Base-by-base conservation (phyloP, 495 filamentous ascomycete species). In the Hypoxylon lienhwacheense region DNA sequence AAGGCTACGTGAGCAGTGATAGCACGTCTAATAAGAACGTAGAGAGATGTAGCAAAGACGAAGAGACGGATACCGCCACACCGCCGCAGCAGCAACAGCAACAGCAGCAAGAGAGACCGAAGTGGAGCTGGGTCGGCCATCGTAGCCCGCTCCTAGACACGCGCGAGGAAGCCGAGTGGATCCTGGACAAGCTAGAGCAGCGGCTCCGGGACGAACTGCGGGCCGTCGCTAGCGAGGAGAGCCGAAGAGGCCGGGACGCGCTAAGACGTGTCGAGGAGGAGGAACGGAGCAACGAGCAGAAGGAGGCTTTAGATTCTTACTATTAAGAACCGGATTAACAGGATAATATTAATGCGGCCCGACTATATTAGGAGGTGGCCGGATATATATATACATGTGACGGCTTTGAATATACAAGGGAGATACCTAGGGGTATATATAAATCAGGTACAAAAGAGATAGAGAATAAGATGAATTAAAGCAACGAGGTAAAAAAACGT, bases 61-160 rank as follows among this genome's bases (percentile, higher is more conserved):
- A 19, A 16, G 40, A 20, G 14, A n/a, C 15, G 22, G 15, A 20
- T 17, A 43, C n/a, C n/a, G n/a, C n/a, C n/a, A n/a, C n/a, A n/a
- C n/a, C n/a, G 7, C 14, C 14, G 4, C 26, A 35, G 44, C 7
- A 31, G 11, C 26, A 14, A 26, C 25, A 34, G 31, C 3, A 49
- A 29, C 10, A 22, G 37, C 8, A 42, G 26, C 16, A 25, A 56
- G 16, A 43, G 15, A 34, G 47, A 12, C 57, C 47, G 1, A 64
- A 71, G 39, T 91, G 89, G 88, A 88, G 84, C 33, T 96, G 90
- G 90, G 72, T 95, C 5, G 85, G 85, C 5, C 75, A 81, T 40
- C 72, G 78, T 12, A 87, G 82, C 55, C 90, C 90, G 7, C 68
- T 95, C 35, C 83, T 95, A 77, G 85, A 86, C 3, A 77, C 77